phyloP scores from a whole-genome alignment of 1,284 basidiomycete genomes.

The Cryptococcus wingfieldii region DNA sequence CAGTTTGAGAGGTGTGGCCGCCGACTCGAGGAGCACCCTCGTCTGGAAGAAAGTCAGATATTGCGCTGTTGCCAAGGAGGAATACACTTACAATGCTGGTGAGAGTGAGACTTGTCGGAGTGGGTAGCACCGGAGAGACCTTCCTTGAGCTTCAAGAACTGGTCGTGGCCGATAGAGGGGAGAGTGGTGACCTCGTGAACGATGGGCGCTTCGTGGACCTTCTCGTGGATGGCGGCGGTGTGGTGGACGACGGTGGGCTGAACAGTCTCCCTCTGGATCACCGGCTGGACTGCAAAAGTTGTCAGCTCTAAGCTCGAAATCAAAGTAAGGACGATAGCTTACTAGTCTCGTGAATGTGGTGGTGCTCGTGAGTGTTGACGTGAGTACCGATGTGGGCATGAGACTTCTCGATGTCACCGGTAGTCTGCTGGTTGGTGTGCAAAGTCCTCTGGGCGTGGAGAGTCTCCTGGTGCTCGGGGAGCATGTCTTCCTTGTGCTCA shows the following conservation, averaged over 20 bases:
- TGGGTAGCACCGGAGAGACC: constrained; percentile 20
- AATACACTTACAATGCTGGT: constrained; percentile 33
- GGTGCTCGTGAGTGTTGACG: constrained; percentile 45
- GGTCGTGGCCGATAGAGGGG: constrained; percentile 37
- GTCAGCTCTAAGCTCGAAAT: neutral
- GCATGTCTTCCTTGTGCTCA: constrained; percentile 47
- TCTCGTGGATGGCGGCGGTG: constrained; percentile 43
- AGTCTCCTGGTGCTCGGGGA: constrained; percentile 46
- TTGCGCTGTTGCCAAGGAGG: neutral
- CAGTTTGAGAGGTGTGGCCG: constrained; percentile 1
- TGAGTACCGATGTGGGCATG: constrained; percentile 32
- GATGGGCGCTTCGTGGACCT: constrained; percentile 44
- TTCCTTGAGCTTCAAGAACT: constrained; percentile 41
- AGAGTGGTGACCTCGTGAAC: constrained; percentile 41
- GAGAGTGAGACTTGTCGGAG: constrained; percentile 36
- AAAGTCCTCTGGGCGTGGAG: constrained; percentile 39
- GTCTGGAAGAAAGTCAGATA: constrained; percentile 5
- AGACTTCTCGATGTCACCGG: constrained; percentile 28
- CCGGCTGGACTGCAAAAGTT: constrained; percentile 38
- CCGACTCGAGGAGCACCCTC: constrained; percentile 38
- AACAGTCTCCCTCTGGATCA: constrained; percentile 47
- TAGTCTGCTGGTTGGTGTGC: constrained; percentile 30
- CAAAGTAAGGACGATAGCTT: constrained; percentile 1
- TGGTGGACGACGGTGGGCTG: constrained; percentile 46
- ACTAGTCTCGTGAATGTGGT: constrained; percentile 46